Percentiles rank a stretch among this genome's conserved stretches.
Conservation (phyloP, 768 basidiomycete genomes). For the Mycena galericulata region DNA sequence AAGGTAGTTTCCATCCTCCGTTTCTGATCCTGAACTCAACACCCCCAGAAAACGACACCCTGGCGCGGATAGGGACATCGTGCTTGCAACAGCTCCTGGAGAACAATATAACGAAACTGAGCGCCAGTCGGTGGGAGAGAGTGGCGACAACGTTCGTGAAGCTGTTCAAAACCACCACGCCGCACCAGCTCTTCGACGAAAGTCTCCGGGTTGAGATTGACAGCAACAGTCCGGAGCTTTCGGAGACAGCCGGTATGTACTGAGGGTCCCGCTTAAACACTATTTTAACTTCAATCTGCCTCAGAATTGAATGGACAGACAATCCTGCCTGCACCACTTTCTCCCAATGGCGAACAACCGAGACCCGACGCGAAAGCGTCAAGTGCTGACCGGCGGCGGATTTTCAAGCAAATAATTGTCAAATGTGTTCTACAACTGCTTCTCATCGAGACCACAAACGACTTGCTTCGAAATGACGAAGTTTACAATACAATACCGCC, state of each 20-base stretch:
- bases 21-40: conserved; percentile 12
- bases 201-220: conserved; percentile 88
- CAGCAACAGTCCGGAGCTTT: conserved; percentile 62
- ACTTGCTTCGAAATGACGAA: conserved; percentile 90
- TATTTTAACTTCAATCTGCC: not conserved
- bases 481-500: conserved; percentile 96
- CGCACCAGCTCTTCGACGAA: conserved; percentile 96
- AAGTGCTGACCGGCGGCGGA: conserved; percentile 77
- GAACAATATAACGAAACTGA: conserved; percentile 90
- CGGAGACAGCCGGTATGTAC: conserved; percentile 59
- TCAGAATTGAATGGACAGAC: conserved; percentile 73
- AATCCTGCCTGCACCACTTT: conserved; percentile 90
- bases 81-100: conserved; percentile 97
- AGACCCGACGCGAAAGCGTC: conserved; percentile 64
- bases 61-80: conserved; percentile 97
- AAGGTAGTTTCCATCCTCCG: conserved; percentile 69
- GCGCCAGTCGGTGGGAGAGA: conserved; percentile 87
- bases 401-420: conserved; percentile 99
- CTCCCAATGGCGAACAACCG: conserved; percentile 72
- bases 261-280: not conserved
- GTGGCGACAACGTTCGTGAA: conserved; percentile 94
- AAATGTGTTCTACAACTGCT: conserved; percentile 98
- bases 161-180: conserved; percentile 97
- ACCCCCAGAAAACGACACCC: conserved; percentile 91
- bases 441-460: conserved; percentile 97